These are phyloP conservation scores for Podospora sp. DNA, from an alignment of 495 filamentous ascomycete species.

Conservation along the genomic window DNA sequence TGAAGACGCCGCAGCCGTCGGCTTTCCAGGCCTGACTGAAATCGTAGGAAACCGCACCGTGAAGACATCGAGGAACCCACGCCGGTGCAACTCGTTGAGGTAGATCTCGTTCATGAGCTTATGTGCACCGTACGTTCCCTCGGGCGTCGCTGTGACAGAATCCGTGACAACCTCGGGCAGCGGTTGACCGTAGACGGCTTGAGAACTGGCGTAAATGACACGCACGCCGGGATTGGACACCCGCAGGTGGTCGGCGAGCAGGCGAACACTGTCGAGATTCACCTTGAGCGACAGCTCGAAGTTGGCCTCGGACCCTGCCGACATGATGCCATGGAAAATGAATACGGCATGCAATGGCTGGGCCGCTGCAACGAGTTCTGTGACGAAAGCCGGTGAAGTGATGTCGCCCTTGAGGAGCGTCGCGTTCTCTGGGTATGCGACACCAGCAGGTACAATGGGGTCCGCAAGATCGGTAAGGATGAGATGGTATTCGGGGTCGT, in stretches of 20 bases:
- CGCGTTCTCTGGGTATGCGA: conserved; percentile 55
- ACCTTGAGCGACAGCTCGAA: conserved; percentile 72
- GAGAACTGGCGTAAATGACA: conserved; percentile 61
- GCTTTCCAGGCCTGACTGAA: conserved; percentile 71
- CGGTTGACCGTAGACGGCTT: conserved; percentile 46
- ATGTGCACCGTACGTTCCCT: conserved; percentile 74
- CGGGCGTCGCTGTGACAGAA: conserved; percentile 63
- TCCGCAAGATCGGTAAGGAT: conserved; percentile 66
- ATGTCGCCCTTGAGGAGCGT: conserved; percentile 66
- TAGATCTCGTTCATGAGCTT: conserved; percentile 76
- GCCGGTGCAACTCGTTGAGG: conserved; percentile 75
- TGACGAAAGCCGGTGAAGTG: conserved; percentile 52
- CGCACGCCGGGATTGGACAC: conserved; percentile 60
- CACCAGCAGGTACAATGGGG: conserved; percentile 55
- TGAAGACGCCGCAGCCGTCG: conserved; percentile 72
- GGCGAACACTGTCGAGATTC: conserved; percentile 72
- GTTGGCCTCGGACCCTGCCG: conserved; percentile 71
- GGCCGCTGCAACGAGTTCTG: conserved; percentile 48
- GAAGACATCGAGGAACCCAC: conserved; percentile 68
- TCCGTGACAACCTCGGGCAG: conserved; percentile 39
- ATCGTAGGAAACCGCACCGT: conserved; percentile 75
- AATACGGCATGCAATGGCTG: conserved; percentile 65
- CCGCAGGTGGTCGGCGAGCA: conserved; percentile 64
- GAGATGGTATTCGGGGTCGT: conserved; percentile 55
- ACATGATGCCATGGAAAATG: conserved; percentile 88